Percentiles rank a stretch among this genome's conserved stretches.
Evolutionary conservation across 108 stramenopile genomes (phyloP).

Genomic region (Cyclotella sp.): DNA sequence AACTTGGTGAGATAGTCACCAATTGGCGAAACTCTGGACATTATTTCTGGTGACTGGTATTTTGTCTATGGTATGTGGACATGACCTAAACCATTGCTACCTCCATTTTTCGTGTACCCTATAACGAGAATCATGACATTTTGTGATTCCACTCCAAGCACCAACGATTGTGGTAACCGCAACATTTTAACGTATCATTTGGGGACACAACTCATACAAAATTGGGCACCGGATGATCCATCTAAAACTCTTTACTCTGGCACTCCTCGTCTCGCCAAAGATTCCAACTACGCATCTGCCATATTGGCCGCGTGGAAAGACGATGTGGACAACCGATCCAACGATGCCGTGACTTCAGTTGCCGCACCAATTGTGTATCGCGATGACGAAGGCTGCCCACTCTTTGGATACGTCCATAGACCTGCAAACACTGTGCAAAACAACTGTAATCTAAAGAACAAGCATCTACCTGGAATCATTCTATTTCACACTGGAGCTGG

Average conservation of each 20-base stretch:
- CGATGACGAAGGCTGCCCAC: slow-evolving; percentile 30
- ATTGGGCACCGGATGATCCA: too few relatives aligned
- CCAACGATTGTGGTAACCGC: too few relatives aligned
- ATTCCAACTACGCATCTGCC: slow-evolving; percentile 49
- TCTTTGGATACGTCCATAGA: slow-evolving; percentile 60
- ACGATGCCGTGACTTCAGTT: background rate
- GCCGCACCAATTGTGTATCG: slow-evolving; percentile 23
- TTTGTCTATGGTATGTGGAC: too few relatives aligned
- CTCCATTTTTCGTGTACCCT: too few relatives aligned
- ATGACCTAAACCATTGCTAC: too few relatives aligned
- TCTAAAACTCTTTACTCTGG: background rate
- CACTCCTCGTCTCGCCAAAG: slow-evolving; percentile 46
- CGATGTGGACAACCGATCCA: slow-evolving; percentile 23
- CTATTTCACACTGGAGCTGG: slow-evolving; percentile 85
- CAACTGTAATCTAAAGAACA: background rate
- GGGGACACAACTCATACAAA: too few relatives aligned
- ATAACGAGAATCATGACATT: too few relatives aligned
- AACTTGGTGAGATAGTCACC: too few relatives aligned
- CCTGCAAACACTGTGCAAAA: slow-evolving; percentile 4
- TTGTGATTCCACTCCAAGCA: too few relatives aligned
- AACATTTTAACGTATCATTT: too few relatives aligned
- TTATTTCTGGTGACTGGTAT: too few relatives aligned
- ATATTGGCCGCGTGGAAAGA: slow-evolving; percentile 53
- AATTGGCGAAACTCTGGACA: too few relatives aligned
- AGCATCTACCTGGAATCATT: slow-evolving; percentile 55